phyloP scores from a whole-genome alignment of 2,329 filamentous ascomycete genomes.

The Trichophyton benhamiae region DNA sequence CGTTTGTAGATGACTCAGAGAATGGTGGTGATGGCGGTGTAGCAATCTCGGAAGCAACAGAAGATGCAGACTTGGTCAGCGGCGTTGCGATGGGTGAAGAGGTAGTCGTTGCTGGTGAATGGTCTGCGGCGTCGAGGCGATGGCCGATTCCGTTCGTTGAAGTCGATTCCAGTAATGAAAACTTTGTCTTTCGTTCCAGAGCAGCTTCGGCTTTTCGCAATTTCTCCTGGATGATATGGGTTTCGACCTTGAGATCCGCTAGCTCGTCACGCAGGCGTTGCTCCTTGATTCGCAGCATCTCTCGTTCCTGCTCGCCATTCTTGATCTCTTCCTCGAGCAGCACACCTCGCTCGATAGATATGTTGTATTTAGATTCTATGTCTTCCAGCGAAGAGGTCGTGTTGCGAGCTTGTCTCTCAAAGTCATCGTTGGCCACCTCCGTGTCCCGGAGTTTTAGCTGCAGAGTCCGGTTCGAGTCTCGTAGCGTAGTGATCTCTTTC shows the following conservation, averaged over 20 bases:
- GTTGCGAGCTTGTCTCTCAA: constrained; percentile 88
- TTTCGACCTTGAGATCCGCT: constrained; percentile 85
- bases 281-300: constrained; percentile 74
- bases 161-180: constrained; percentile 34
- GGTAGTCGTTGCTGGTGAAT: constrained; percentile 66
- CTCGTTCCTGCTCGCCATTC: constrained; percentile 80
- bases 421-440: constrained; percentile 96
- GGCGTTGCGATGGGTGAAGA: constrained; percentile 87
- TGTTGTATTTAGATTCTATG: constrained; percentile 91
- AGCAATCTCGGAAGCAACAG: constrained; percentile 51
- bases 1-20: constrained; percentile 64
- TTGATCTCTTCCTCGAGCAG: constrained; percentile 94
- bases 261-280: constrained; percentile 85
- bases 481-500: constrained; percentile 87
- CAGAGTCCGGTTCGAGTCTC: constrained; percentile 69
- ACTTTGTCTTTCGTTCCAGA: constrained; percentile 33
- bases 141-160: constrained; percentile 40
- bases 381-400: constrained; percentile 94
- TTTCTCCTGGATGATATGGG: constrained; percentile 89
- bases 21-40: constrained; percentile 90
- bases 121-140: constrained; percentile 39
- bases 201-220: constrained; percentile 56
- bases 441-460: constrained; percentile 82
- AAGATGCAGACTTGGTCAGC: constrained; percentile 56
- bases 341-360: constrained; percentile 80